These are phyloP conservation scores for Cryphonectria radicalis DNA, from an alignment of 2,329 filamentous ascomycete species.

Conservation along the genomic window DNA sequence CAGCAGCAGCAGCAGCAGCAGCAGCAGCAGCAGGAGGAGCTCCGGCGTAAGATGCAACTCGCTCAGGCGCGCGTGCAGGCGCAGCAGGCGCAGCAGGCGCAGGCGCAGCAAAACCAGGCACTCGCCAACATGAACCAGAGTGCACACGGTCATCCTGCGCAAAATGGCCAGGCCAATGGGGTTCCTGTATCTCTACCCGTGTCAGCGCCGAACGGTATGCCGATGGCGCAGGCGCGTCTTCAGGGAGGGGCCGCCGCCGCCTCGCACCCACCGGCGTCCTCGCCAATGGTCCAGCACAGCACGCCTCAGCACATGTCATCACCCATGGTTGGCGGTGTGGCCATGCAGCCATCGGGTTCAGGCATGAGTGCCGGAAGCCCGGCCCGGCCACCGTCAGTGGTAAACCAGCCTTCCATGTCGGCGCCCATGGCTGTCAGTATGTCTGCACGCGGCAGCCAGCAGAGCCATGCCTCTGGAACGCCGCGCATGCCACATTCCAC, in stretches of 20 bases:
- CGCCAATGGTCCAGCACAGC: constrained; percentile 67
- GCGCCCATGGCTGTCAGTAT: constrained; percentile 66
- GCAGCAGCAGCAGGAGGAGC: constrained; percentile 28
- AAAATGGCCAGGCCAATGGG: constrained; percentile 49
- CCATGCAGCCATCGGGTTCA: constrained; percentile 69
- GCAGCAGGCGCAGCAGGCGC: constrained; percentile 40
- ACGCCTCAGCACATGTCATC: constrained; percentile 70
- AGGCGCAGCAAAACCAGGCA: constrained; percentile 39
- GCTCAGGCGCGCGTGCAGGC: constrained; percentile 42
- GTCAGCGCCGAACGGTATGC: constrained; percentile 37
- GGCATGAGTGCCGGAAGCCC: constrained; percentile 69
- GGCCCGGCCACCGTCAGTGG: constrained; percentile 67
- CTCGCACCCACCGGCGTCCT: constrained; percentile 67
- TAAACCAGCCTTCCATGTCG: constrained; percentile 59
- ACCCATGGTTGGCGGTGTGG: constrained; percentile 63
- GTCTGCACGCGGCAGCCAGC: constrained; percentile 67
- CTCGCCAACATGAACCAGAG: constrained; percentile 42
- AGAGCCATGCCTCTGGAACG: constrained; percentile 67
- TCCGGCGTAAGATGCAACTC: constrained; percentile 33
- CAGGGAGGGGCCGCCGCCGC: constrained; percentile 60
- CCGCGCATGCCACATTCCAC: constrained; percentile 65
- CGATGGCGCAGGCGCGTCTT: constrained; percentile 51
- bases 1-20: constrained; percentile 13
- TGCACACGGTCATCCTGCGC: constrained; percentile 49
- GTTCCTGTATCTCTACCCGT: constrained; percentile 40